Conservation (phyloP, 805 yeast genomes). For the Metschnikowia proteae region DNA sequence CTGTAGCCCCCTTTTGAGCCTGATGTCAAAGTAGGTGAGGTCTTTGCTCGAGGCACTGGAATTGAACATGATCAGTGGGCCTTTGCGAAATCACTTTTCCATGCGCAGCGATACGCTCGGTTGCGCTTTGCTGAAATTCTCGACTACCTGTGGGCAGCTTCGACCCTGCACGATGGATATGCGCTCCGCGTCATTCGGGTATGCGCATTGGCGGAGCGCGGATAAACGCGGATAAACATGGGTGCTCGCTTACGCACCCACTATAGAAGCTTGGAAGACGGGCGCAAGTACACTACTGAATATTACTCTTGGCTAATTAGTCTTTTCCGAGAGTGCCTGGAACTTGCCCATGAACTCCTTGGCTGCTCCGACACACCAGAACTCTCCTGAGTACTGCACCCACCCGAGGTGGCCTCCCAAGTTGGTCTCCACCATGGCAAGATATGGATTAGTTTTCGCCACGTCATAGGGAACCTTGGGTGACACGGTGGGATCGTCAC, state of each 20-base stretch:
- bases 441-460: slow-evolving; percentile 50
- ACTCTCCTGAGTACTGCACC: slow-evolving; percentile 54
- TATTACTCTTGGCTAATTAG: no score
- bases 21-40: slow-evolving; percentile 36
- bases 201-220: not conserved
- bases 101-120: not conserved
- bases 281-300: no score
- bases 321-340: slow-evolving; percentile 2
- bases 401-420: slow-evolving; percentile 85
- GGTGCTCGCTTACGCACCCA: not conserved
- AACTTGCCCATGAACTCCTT: slow-evolving; percentile 32
- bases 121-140: slow-evolving; percentile 3
- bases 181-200: not conserved
- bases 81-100: not conserved
- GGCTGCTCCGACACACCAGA: slow-evolving; percentile 55
- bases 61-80: not conserved
- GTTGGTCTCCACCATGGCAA: slow-evolving; percentile 53
- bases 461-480: slow-evolving; percentile 53
- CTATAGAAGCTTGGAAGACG: not conserved
- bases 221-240: not conserved
- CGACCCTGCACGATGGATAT: not conserved
- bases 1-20: slow-evolving; percentile 38
- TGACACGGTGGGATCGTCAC: slow-evolving; percentile 75
- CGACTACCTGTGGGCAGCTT: not conserved
- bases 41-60: slow-evolving; percentile 11